These are phyloP conservation scores for Chenopodium berlandieri DNA, from an alignment of 148 eudicot species.

Conservation along the genomic window DNA sequence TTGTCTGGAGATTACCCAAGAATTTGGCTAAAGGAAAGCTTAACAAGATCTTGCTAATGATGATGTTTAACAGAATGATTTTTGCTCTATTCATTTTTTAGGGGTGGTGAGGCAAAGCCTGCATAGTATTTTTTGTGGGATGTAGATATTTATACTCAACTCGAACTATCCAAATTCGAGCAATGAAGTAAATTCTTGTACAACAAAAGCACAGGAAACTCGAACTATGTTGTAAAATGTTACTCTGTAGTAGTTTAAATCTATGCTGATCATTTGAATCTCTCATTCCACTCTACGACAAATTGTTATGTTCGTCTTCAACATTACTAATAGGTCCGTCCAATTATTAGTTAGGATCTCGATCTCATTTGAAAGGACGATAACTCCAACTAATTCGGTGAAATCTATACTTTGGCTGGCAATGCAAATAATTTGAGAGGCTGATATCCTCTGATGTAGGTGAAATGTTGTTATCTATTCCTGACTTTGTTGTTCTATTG, in stretches of 20 bases:
- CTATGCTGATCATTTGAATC: too few species aligned
- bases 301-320: not conserved
- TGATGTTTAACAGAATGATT: conserved; percentile 22
- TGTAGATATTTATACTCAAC: not conserved
- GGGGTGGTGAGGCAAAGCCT: not conserved
- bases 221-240: conserved; percentile 1
- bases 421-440: not conserved
- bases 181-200: conserved; percentile 13
- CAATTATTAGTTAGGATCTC: not conserved
- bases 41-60: conserved; percentile 17
- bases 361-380: not conserved
- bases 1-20: conserved; percentile 28
- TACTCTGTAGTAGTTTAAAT: too few species aligned
- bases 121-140: conserved; percentile 8
- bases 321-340: not conserved
- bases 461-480: not conserved
- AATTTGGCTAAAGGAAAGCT: conserved; percentile 25
- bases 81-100: not conserved
- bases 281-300: not conserved
- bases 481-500: not conserved
- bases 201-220: not conserved
- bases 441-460: not conserved
- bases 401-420: not conserved
- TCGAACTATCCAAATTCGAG: not conserved
- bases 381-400: not conserved